Evolutionary conservation across 257 asterid species (phyloP), one percentile per base, ranked within the genome.

Genomic region (Solanum habrochaites): DNA sequence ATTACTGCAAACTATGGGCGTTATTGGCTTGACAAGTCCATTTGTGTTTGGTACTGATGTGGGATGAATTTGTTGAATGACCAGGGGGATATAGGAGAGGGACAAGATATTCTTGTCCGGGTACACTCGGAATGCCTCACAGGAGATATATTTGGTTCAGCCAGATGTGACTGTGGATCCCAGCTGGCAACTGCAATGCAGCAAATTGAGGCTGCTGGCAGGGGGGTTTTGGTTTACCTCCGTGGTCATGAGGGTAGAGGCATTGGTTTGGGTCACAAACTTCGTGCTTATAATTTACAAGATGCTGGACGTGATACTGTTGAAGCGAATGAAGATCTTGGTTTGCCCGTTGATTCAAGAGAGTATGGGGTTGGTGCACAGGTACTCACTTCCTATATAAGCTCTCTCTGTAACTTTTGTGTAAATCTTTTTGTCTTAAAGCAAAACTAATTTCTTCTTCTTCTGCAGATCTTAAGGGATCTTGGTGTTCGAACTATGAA

Each of bases 211-310:
- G 98, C 97, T 82, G 98, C 95, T 78, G 98, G 99, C 47, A 90
- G 93, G 88, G 99, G 99, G 3, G 95, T 96, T 80, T 87, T 97
- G 84, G 98, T 97, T 71, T 97, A 96, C 88, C 94, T 97, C n/a
- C 99, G 99, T 37, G 99, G 99, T 70, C 99, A 97, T 27, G 99
- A 97, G 89, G 99, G 99, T 58, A 91, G 99, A 56, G 99, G 99
- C 39, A 97, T 97, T 12, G 99, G 99, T 86, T 90, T 97, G 88
- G 99, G 99, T 83, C 99, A 97, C 92, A 97, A 97, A 72, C 99
- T 97, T 25, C 96, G 96, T 12, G 99, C 99, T 47, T 97, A 97
- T 93, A 95, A 93, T 87, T 91, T 97, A 87, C 99, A 97, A 88
- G 99, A 97, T 86, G 98, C 89, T 45, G 99, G 99, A 32, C 93